phyloP scores from a whole-genome alignment of 345 rosid species.

The Pelargonium nanum region DNA sequence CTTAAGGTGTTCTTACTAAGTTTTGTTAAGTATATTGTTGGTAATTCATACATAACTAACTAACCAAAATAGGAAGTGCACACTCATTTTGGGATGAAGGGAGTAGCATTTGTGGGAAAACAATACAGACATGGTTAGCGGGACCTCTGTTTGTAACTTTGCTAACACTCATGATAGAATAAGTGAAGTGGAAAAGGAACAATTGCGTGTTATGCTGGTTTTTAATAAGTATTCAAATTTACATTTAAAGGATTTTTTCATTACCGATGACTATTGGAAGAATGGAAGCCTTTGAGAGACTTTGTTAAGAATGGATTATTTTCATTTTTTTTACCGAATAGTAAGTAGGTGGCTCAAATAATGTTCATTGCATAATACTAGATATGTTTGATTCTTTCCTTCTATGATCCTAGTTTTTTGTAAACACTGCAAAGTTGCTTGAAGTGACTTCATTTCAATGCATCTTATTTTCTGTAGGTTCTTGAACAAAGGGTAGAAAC shows the following conservation, averaged over 20 bases:
- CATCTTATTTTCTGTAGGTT: conserved; percentile 34
- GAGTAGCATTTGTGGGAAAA: not conserved
- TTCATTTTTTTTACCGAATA: not conserved
- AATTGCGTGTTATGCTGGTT: not conserved
- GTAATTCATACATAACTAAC: too few relatives aligned
- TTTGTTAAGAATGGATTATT: not conserved
- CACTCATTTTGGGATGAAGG: too few relatives aligned
- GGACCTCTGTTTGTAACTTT: not conserved
- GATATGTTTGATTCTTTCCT: not conserved
- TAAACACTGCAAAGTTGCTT: not conserved
- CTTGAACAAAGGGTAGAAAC: conserved; percentile 96
- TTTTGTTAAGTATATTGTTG: too few relatives aligned
- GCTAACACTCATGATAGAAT: not conserved
- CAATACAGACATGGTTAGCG: not conserved
- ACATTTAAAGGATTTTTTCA: too few relatives aligned
- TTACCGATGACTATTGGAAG: not conserved
- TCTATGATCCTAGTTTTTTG: not conserved
- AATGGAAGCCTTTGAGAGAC: not conserved
- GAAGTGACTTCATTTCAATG: not conserved
- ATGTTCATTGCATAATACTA: not conserved
- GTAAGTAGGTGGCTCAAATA: not conserved
- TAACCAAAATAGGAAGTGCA: too few relatives aligned
- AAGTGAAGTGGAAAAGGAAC: not conserved
- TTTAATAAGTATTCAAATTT: too few relatives aligned
- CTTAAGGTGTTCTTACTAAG: too few relatives aligned